Evolutionary conservation across 257 asterid species (phyloP), one percentile per base, ranked within the genome.

Genomic region (Nicotiana tomentosiformis): DNA sequence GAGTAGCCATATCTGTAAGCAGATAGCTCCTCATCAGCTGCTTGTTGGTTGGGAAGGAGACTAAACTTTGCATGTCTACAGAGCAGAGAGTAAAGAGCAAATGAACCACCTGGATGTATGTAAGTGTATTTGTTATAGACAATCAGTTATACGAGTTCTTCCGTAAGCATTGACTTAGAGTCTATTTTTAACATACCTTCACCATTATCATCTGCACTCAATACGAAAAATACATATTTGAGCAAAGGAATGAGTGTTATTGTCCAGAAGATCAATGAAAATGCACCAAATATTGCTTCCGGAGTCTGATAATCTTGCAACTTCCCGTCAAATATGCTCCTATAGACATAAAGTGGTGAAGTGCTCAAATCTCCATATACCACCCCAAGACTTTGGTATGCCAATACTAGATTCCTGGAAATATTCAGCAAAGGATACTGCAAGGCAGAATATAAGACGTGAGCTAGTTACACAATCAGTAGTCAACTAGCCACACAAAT

Each of bases 1-100:
- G 87, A 83, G 29, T 81, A 88, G 46, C 83, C 84, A 20, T 85
- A 68, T 68, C 80, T 84, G 66, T 85, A 85, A 35, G 87, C 61
- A 26, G 88, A 85, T 83, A 87, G 81, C 37, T 86, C 83, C 86
- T 89, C 85, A 70, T 89, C 91, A 15, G 86, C 66, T 10, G 82
- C 91, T 77, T 89, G 86, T 77, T 86, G 87, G 62, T 82, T 89
- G 46, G 90, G 90, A 74, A 89, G 91, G 43, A 89, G 49, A 32
- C 90, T 81, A 55, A 89, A 82, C 23, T 78, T 87, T 64, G 91
- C 90, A 66, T 89, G 91, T 85, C 91, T 85, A 82, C 91, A 89
- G 69, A 89, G 85, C 53, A 89, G 77, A 3, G 91, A 89, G 66
- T 89, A 89, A 29, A 88, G 83, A 35, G 91, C 91, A 83, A 88